A percentile compares a stretch with the other conserved stretches of the same genome.
Evolutionary conservation across 2,329 filamentous ascomycete species (phyloP).

Genomic region (Botrytis fabae): DNA sequence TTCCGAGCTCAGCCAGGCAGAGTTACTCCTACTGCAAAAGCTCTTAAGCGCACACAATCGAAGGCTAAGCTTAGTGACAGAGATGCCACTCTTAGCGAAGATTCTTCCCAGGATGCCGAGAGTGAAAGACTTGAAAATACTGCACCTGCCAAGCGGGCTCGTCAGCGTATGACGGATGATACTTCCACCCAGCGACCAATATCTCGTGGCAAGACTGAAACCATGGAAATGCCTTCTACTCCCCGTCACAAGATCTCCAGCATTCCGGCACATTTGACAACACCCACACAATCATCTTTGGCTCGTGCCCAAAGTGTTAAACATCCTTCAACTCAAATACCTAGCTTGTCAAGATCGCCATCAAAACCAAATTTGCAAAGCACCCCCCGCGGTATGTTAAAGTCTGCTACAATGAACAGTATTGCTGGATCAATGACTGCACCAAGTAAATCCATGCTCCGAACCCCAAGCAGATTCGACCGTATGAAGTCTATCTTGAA

Average conservation of each 20-base stretch:
- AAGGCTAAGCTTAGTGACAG: constrained; percentile 67
- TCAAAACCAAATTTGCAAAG: constrained; percentile 49
- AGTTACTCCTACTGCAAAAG: constrained; percentile 50
- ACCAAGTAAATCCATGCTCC: constrained; percentile 29
- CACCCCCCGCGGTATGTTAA: constrained; percentile 53
- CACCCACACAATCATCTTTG: constrained; percentile 75
- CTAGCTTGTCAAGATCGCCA: constrained; percentile 54
- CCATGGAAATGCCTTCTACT: constrained; percentile 45
- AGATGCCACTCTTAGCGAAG: constrained; percentile 37
- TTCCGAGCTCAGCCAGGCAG: constrained; percentile 62
- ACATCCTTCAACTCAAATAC: constrained; percentile 49
- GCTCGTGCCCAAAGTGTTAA: constrained; percentile 59
- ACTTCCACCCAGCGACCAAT: constrained; percentile 63
- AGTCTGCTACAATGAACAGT: constrained; percentile 54
- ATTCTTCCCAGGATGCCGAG: constrained; percentile 10
- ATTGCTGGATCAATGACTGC: constrained; percentile 41
- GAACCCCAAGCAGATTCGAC: constrained; percentile 42
- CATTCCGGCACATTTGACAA: constrained; percentile 61
- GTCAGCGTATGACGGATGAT: constrained; percentile 67
- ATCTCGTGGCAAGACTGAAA: constrained; percentile 48
- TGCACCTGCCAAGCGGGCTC: constrained; percentile 67
- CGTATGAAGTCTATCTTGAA: constrained; percentile 60
- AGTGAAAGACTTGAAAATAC: constrained; percentile 38
- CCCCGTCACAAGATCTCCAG: constrained; percentile 48
- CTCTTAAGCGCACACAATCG: constrained; percentile 53